Base-by-base conservation (phyloP, 2,329 filamentous ascomycete species). In the Colletotrichum tanaceti region DNA sequence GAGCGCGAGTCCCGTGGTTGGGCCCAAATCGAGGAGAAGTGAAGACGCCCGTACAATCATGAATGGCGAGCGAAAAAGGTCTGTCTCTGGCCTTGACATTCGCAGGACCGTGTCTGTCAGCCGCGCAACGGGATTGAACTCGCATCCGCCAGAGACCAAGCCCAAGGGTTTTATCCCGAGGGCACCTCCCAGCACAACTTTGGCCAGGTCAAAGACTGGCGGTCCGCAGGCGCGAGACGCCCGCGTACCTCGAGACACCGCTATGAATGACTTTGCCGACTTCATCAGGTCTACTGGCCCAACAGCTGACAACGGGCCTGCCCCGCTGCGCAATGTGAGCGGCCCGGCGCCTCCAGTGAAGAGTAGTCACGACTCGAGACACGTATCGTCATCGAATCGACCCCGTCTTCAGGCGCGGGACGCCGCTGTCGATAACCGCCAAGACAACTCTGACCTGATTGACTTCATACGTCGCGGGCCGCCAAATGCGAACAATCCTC, bases 391-490 rank as follows among this genome's bases (percentile, higher is more conserved):
- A 11, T 77, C 80, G 6, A 75, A 78, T 20, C 82, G 86, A 65
- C 82, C 81, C 54, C 88, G 87, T 68, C 85, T 91, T 55, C 87
- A 91, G 78, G 90, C 95, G 66, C 91, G 93, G 57, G 90, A 93
- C 70, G 88, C 93, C 44, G 84, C 86, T 49, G 85, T 89, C 18
- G 85, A 89, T 58, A 82, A 82, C 65, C 85, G 84, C 59, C 88
- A 89, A 58, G 90, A 90, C 72, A 97, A 90, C 65, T 92, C 93
- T 14, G 96, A 98, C 70, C 82, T 99, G 66, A 97, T 98, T 72
- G 94, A 98, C 77, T 98, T 99, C 78, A 97, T 99, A 72, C 90
- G 94, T 53, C 90, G 93, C 76, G 95, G 94, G 0, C 94, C 94
- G 3, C 91, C 92, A 0, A 86, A 82, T 70, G 77, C 82, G 52